A percentile compares a stretch with the other conserved stretches of the same genome.
Evolutionary conservation across 768 basidiomycete species (phyloP).

Genomic region (Butyriboletus loyo): DNA sequence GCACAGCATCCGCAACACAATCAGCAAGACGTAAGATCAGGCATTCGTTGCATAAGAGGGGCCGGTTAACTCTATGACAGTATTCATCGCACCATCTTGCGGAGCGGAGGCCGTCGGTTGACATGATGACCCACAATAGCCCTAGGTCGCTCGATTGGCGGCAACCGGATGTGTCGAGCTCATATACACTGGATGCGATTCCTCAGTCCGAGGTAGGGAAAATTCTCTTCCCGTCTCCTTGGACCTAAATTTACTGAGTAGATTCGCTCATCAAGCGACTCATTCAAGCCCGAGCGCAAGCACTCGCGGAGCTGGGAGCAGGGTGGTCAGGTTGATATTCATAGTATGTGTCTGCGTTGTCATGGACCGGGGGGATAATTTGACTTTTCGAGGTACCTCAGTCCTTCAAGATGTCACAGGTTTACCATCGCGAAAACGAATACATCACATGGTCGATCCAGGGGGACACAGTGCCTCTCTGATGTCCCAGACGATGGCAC

Average conservation of each 20-base stretch:
- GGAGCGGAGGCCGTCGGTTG: constrained; percentile 30
- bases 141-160: constrained; percentile 34
- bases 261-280: constrained; percentile 39
- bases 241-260: constrained; percentile 33
- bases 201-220: constrained; percentile 34
- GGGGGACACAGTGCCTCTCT: constrained; percentile 49
- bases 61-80: constrained; percentile 24
- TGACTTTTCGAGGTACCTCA: constrained; percentile 10
- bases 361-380: constrained; percentile 7
- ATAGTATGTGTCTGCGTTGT: constrained; percentile 18
- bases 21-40: constrained; percentile 34
- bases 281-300: constrained; percentile 46
- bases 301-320: constrained; percentile 65
- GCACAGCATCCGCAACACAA: constrained; percentile 28
- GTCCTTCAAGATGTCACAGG: constrained; percentile 48
- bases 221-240: constrained; percentile 7
- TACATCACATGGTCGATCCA: constrained; percentile 63
- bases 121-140: constrained; percentile 35
- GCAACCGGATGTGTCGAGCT: constrained; percentile 31
- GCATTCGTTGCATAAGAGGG: constrained; percentile 11
- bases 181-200: constrained; percentile 29
- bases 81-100: constrained; percentile 34
- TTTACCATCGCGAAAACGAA: constrained; percentile 56
- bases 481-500: constrained; percentile 53
- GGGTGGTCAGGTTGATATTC: constrained; percentile 35